These are phyloP conservation scores for Mesotaenium endlicherianum DNA, from an alignment of 139 green algal species.

Conservation along the genomic window DNA sequence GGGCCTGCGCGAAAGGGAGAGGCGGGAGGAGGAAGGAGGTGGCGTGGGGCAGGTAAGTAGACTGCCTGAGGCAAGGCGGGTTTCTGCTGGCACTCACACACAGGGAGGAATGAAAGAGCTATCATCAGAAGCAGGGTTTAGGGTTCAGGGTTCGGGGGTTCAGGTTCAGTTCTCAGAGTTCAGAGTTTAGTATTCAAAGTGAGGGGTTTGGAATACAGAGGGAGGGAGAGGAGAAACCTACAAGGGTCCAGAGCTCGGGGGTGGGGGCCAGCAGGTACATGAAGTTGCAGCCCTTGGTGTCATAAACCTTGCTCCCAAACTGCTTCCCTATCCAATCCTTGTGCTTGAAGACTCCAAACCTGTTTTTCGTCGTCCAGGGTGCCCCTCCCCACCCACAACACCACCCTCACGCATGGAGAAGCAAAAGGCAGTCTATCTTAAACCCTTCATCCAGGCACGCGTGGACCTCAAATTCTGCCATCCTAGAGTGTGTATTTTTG, in stretches of 20 bases:
- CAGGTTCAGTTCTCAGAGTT: too few species aligned
- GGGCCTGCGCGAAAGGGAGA: not conserved
- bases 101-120: not conserved
- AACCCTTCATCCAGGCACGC: too few species aligned
- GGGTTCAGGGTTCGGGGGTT: too few species aligned
- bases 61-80: not conserved
- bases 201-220: too few species aligned
- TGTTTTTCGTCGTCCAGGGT: too few species aligned
- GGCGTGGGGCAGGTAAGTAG: not conserved
- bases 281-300: conserved; percentile 17
- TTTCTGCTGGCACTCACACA: not conserved
- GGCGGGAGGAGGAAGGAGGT: not conserved
- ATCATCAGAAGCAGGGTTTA: not conserved
- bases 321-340: conserved; percentile 36
- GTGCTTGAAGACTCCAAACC: conserved; percentile 38
- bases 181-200: too few species aligned
- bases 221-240: not conserved
- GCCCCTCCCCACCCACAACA: too few species aligned
- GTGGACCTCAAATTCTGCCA: too few species aligned
- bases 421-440: too few species aligned
- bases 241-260: conserved; percentile 50
- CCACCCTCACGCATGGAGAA: too few species aligned
- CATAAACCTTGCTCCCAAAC: conserved; percentile 34
- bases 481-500: too few species aligned
- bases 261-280: conserved; percentile 49